Conservation (phyloP, 192 early-diverging fungal genomes). For the Gaertneriomyces sp. region DNA sequence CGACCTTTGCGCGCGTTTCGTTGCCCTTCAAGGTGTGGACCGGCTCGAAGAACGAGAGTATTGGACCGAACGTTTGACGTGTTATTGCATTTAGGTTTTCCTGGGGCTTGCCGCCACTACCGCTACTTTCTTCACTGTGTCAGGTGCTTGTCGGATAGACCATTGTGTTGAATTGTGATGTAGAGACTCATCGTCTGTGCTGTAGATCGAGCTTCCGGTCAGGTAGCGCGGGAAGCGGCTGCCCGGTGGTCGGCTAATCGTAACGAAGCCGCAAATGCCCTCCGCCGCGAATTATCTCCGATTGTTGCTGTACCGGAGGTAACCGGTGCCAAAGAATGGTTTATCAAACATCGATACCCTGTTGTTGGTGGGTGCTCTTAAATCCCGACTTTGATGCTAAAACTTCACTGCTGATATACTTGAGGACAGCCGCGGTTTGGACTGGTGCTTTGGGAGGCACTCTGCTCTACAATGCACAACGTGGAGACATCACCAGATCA, state of each 20-base stretch:
- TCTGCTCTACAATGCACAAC: constrained; percentile 19
- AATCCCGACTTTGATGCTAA: neutral
- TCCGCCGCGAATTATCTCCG: neutral
- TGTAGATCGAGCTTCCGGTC: constrained; percentile 19
- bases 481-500: constrained; percentile 15
- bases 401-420: neutral
- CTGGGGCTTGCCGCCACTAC: constrained; percentile 15
- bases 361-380: constrained; percentile 13
- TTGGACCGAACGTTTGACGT: neutral
- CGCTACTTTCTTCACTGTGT: constrained; percentile 30
- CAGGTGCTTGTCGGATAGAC: neutral
- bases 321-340: constrained; percentile 9
- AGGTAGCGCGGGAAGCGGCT: constrained; percentile 10
- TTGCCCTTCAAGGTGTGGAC: constrained; percentile 25
- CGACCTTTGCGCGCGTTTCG: constrained; percentile 5
- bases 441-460: constrained; percentile 16
- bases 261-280: neutral
- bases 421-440: constrained; percentile 10
- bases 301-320: neutral
- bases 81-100: neutral
- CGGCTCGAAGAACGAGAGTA: neutral
- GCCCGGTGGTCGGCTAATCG: neutral
- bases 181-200: too few species aligned
- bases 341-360: constrained; percentile 21
- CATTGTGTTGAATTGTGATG: too few species aligned